Percentiles rank a stretch among this genome's conserved stretches.
Conservation (phyloP, 169 alveolate species). For the Babesia divergens region DNA sequence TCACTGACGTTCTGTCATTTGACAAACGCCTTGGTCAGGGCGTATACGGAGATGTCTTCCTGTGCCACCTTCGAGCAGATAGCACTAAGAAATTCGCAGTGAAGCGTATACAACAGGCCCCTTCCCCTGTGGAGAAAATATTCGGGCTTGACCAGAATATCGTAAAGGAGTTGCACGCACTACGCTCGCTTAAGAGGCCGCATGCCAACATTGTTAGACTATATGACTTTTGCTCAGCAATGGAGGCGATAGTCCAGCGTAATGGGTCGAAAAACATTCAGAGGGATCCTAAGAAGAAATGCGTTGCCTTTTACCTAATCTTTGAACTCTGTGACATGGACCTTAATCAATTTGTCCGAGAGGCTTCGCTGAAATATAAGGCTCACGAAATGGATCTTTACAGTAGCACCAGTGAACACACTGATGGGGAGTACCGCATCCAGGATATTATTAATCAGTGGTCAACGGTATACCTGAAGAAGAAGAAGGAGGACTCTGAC, state of each 20-base stretch:
- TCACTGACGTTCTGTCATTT: constrained; percentile 59
- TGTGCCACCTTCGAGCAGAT: constrained; percentile 51
- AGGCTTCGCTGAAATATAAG: constrained; percentile 28
- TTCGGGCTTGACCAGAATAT: constrained; percentile 67
- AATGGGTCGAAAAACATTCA: neutral
- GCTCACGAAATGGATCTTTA: constrained; percentile 50
- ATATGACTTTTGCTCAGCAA: constrained; percentile 65
- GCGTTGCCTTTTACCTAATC: constrained; percentile 55
- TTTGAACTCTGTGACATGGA: constrained; percentile 70
- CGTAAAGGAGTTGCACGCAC: constrained; percentile 66
- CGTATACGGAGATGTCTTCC: constrained; percentile 75
- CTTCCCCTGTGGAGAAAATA: constrained; percentile 57
- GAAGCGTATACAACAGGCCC: constrained; percentile 62
- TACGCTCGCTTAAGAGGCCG: constrained; percentile 55
- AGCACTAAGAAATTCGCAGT: constrained; percentile 57
- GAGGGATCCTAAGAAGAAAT: constrained; percentile 22
- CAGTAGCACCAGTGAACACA: constrained; percentile 28
- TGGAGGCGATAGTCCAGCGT: constrained; percentile 23
- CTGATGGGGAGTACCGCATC: constrained; percentile 40
- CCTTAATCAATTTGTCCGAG: constrained; percentile 50
- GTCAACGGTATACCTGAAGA: constrained; percentile 42
- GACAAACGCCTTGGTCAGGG: constrained; percentile 74
- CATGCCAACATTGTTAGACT: constrained; percentile 61
- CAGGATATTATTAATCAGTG: constrained; percentile 59
- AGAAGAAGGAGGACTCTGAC: constrained; percentile 9